These are phyloP conservation scores for Boletellus ananas DNA, from an alignment of 768 basidiomycete species.

Conservation along the genomic window DNA sequence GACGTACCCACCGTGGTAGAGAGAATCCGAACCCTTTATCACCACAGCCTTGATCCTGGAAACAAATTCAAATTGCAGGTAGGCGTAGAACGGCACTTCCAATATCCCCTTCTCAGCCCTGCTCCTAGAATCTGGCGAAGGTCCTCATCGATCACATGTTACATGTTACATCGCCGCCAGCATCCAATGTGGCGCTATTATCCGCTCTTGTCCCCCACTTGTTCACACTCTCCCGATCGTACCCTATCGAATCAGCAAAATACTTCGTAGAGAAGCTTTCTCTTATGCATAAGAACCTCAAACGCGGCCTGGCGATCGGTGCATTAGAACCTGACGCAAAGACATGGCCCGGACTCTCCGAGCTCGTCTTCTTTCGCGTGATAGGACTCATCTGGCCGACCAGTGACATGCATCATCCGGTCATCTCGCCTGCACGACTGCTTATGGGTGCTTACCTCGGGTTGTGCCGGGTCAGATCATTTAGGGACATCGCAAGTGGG, in stretches of 20 bases:
- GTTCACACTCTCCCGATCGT: conserved; percentile 69
- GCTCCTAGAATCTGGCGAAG: conserved; percentile 57
- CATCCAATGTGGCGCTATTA: conserved; percentile 57
- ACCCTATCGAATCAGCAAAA: conserved; percentile 76
- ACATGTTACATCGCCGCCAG: conserved; percentile 61
- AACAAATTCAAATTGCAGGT: conserved; percentile 95
- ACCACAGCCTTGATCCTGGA: conserved; percentile 86
- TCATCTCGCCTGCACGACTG: conserved; percentile 80
- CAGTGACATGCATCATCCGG: conserved; percentile 89
- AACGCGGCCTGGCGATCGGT: conserved; percentile 72
- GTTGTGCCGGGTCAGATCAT: conserved; percentile 71
- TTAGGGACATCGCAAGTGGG: conserved; percentile 77
- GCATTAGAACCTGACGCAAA: conserved; percentile 56
- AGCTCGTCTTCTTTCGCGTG: conserved; percentile 76
- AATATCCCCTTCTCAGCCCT: neutral
- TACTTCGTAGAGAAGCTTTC: conserved; percentile 78
- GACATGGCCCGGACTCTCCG: conserved; percentile 87
- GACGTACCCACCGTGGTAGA: conserved; percentile 81
- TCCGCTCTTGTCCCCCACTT: conserved; percentile 74
- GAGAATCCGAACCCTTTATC: conserved; percentile 86
- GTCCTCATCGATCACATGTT: conserved; percentile 89
- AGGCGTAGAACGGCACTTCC: conserved; percentile 15
- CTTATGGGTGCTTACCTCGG: conserved; percentile 91
- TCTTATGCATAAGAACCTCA: conserved; percentile 93
- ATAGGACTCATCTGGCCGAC: conserved; percentile 88